Evolutionary conservation across 306 rosid genomes (phyloP).

Genomic region (Oxytropis ochrocephala): DNA sequence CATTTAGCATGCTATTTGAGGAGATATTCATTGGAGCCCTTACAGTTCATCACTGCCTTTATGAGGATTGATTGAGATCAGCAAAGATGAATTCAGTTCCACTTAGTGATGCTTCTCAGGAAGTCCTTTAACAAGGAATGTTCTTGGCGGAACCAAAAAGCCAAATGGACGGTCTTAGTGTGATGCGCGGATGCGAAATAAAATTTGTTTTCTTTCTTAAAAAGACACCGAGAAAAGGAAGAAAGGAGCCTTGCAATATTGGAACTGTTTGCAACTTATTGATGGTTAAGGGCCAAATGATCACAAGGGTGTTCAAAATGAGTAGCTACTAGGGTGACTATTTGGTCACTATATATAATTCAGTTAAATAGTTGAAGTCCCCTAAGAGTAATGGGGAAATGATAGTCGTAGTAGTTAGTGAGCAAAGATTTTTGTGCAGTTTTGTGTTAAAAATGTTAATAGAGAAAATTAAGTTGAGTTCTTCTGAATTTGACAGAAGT

Average conservation of each 20-base stretch:
- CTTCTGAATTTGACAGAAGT: background rate
- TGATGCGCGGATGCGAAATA: background rate
- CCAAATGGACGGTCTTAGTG: background rate
- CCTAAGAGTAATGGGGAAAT: background rate
- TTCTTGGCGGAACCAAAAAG: background rate
- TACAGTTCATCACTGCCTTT: background rate
- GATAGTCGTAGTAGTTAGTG: background rate
- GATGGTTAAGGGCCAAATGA: conserved; percentile 4
- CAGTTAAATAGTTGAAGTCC: conserved; percentile 7
- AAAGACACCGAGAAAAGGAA: background rate
- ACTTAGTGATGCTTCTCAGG: background rate
- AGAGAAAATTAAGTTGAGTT: conserved; percentile 3
- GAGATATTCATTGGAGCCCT: background rate
- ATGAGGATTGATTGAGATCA: conserved; percentile 5
- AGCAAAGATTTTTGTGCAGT: conserved; percentile 12
- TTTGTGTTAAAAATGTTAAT: background rate
- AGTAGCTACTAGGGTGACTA: background rate
- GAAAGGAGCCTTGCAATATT: background rate
- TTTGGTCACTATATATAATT: conserved; percentile 16
- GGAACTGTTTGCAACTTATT: conserved; percentile 3
- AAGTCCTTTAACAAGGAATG: background rate
- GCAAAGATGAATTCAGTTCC: conserved; percentile 4
- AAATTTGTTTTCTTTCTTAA: conserved; percentile 8
- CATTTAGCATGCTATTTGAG: background rate
- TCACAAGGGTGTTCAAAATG: conserved; percentile 3